These are phyloP conservation scores for Penicillium capsulatum DNA, from an alignment of 2,329 filamentous ascomycete species.

Conservation along the genomic window DNA sequence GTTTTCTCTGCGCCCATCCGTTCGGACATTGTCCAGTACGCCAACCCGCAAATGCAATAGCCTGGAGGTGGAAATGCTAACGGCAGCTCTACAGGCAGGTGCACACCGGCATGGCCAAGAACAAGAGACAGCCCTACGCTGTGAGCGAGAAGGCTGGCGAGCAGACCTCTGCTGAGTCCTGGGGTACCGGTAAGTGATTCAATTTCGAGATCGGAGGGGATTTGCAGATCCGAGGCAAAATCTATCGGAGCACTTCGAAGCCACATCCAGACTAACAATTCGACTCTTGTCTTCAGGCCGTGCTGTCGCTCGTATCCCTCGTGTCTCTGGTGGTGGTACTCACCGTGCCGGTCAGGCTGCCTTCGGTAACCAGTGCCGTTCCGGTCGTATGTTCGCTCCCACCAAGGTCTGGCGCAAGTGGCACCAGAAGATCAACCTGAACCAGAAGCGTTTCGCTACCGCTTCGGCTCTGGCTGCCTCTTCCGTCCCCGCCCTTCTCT, in stretches of 20 bases:
- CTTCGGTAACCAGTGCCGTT: conserved; percentile 99
- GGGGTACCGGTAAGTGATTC: conserved; percentile 85
- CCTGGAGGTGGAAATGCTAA: conserved; percentile 31
- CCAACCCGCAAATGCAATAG: conserved; percentile 13
- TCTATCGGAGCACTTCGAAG: not conserved
- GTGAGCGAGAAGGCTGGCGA: conserved; percentile 99
- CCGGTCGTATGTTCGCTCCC: conserved; percentile 99
- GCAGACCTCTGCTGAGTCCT: conserved; percentile 99
- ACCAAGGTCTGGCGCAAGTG: conserved; percentile 99
- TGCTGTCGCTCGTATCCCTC: conserved; percentile 99
- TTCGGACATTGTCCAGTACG: conserved; percentile 95
- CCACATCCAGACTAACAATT: not conserved
- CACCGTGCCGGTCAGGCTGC: conserved; percentile 99
- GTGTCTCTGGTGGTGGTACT: conserved; percentile 99
- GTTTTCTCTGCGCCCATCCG: conserved; percentile 98
- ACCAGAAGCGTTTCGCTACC: conserved; percentile 97
- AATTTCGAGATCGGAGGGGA: conserved; percentile 6
- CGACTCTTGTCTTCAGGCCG: conserved; percentile 59
- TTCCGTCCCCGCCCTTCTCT: conserved; percentile 86
- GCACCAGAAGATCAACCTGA: conserved; percentile 99
- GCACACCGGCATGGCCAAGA: conserved; percentile 99
- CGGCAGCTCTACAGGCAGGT: conserved; percentile 53
- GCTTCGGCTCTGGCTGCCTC: conserved; percentile 96
- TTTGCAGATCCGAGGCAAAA: not conserved
- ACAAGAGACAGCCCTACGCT: conserved; percentile 98